These are phyloP conservation scores for Cicer bijugum DNA, from an alignment of 306 rosid genomes.

Conservation along the genomic window DNA sequence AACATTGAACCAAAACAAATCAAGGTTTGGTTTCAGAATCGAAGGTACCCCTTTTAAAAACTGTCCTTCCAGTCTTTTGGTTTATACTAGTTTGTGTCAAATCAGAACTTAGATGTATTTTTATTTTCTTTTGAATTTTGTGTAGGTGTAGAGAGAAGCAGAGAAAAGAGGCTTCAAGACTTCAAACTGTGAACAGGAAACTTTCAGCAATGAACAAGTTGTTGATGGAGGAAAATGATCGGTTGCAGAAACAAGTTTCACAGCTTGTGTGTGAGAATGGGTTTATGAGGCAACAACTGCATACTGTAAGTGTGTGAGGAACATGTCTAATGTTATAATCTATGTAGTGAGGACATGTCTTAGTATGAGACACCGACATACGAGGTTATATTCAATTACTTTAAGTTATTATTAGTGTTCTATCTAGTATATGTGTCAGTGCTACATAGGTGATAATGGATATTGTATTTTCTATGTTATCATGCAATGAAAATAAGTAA, in stretches of 20 bases:
- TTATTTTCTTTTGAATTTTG: background rate
- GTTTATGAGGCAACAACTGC: slow-evolving; percentile 86
- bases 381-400: too few species aligned
- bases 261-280: slow-evolving; percentile 97
- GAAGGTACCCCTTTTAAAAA: slow-evolving; percentile 56
- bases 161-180: slow-evolving; percentile 89
- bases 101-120: slow-evolving; percentile 1
- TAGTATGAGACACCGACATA: too few species aligned
- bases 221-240: slow-evolving; percentile 98
- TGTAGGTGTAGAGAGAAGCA: slow-evolving; percentile 98
- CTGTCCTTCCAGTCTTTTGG: background rate
- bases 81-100: background rate
- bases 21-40: slow-evolving; percentile 99
- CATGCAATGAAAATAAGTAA: slow-evolving; percentile 13
- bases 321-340: background rate
- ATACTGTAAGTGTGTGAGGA: slow-evolving; percentile 65
- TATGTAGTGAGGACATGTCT: too few species aligned
- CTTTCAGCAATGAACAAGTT: slow-evolving; percentile 91
- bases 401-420: too few species aligned
- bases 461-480: background rate
- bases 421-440: too few species aligned
- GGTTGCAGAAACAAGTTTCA: slow-evolving; percentile 96
- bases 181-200: slow-evolving; percentile 90
- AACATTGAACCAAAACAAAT: slow-evolving; percentile 97
- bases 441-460: background rate